Conservation (phyloP, 78 protist genomes). For the Dictyostelium capitatum region DNA sequence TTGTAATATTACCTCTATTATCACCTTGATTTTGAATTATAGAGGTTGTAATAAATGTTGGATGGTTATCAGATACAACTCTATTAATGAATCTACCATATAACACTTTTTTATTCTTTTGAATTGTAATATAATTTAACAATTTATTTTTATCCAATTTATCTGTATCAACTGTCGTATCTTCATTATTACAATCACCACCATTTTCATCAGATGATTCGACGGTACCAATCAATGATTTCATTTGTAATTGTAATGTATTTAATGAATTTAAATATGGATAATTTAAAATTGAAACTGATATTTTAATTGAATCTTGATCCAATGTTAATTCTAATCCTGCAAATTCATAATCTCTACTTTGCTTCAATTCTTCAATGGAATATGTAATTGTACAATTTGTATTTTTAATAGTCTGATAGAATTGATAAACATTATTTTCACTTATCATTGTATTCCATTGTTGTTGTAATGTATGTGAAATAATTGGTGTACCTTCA, state of each 20-base stretch:
- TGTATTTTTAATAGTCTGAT: background rate
- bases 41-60: conserved; percentile 8
- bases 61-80: background rate
- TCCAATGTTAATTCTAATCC: conserved; percentile 13
- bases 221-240: background rate
- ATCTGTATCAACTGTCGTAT: background rate
- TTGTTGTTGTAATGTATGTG: background rate
- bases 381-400: conserved; percentile 6
- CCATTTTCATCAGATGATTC: no score
- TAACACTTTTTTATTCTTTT: conserved; percentile 10
- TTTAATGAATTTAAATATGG: background rate
- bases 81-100: conserved; percentile 27
- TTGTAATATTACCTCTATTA: no score
- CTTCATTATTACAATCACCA: background rate
- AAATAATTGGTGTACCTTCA: background rate
- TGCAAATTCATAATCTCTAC: conserved; percentile 11
- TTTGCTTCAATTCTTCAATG: background rate
- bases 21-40: background rate
- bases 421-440: background rate
- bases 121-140: conserved; percentile 10
- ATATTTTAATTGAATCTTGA: background rate
- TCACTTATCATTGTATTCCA: background rate
- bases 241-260: background rate
- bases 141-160: conserved; percentile 1
- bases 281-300: background rate